Evolutionary conservation across 2,329 filamentous ascomycete species (phyloP), one percentile per base, ranked within the genome.

Genomic region (Beauveria australis): DNA sequence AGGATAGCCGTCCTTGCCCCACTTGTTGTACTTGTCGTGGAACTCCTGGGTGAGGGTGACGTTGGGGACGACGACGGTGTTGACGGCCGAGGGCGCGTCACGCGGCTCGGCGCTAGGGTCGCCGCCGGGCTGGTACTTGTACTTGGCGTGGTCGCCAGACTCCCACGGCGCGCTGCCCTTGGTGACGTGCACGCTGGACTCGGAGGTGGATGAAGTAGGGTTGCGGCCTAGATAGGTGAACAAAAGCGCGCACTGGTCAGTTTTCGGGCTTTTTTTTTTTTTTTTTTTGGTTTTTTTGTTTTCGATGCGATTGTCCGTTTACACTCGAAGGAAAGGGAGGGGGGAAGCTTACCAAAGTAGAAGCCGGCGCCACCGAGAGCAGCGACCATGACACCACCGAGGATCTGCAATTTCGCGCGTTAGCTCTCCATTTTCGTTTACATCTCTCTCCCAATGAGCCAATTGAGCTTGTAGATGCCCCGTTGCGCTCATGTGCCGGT

Each of bases 11-110:
- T 97, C 94, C 86, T 97, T 97, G 77, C 94, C 94, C 86, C 91
- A 97, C 84, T 99, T 99, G 89, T 99, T 99, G 86, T 89, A 97
- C 80, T 89, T 89, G 69, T 99, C 94, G 80, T 99, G 94, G 66
- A 97, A 85, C 71, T 88, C 83, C 91, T 89, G 92, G 72, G 94
- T 92, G 68, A 97, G 81, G 72, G 88, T 94, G 72, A 99, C 92
- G 72, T 96, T 89, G 71, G 94, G 94, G 60, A 99, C 82, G 73
- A 99, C 88, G 69, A 97, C 92, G 66, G 89, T 89, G 83, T 99
- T 96, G 78, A 99, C 79, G 65, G 94, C 94, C 76, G 91, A 96
- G 67, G 94, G 94, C 64, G 94, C 94, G 71, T 97, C 91, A 80
- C 88, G 91, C 74, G 89, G 89, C 64, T 84, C 78, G 72, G 87